Evolutionary conservation across 2,329 filamentous ascomycete species (phyloP).

Genomic region (Colletotrichum trifolii): DNA sequence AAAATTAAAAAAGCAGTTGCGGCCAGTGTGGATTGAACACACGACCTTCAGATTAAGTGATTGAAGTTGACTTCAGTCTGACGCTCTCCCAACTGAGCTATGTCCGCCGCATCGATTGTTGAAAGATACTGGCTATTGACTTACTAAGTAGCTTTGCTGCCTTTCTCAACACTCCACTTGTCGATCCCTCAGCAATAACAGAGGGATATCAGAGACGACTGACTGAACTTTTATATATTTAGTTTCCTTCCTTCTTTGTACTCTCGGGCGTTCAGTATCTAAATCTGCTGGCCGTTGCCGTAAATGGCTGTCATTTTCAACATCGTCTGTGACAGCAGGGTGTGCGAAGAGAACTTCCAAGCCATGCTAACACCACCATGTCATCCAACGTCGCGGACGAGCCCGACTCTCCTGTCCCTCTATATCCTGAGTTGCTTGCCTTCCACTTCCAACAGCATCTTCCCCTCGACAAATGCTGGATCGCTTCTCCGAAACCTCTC

Average conservation of each 20-base stretch:
- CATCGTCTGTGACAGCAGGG: too few species aligned
- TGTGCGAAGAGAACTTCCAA: neutral
- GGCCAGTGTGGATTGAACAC: constrained; percentile 34
- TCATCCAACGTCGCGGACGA: constrained; percentile 1
- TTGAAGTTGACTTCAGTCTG: constrained; percentile 37
- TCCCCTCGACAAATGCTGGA: constrained; percentile 51
- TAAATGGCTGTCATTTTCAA: too few species aligned
- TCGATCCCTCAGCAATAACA: too few species aligned
- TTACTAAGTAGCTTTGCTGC: neutral
- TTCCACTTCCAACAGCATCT: constrained; percentile 48
- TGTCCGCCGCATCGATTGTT: constrained; percentile 26
- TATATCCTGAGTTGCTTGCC: constrained; percentile 50
- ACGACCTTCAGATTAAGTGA: constrained; percentile 34
- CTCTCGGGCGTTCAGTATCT: neutral
- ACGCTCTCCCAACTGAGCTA: constrained; percentile 38
- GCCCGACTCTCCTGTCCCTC: constrained; percentile 40
- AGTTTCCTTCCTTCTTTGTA: neutral
- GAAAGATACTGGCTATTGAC: accelerated
- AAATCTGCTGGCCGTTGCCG: too few species aligned
- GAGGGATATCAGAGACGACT: too few species aligned
- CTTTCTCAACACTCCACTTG: neutral
- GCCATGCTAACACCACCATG: neutral
- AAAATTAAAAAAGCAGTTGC: constrained; percentile 13
- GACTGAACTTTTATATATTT: neutral
- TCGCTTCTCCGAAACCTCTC: constrained; percentile 56